Evolutionary conservation across 257 asterid species (phyloP), one percentile per base, ranked within the genome.

Genomic region (Apocynum venetum): DNA sequence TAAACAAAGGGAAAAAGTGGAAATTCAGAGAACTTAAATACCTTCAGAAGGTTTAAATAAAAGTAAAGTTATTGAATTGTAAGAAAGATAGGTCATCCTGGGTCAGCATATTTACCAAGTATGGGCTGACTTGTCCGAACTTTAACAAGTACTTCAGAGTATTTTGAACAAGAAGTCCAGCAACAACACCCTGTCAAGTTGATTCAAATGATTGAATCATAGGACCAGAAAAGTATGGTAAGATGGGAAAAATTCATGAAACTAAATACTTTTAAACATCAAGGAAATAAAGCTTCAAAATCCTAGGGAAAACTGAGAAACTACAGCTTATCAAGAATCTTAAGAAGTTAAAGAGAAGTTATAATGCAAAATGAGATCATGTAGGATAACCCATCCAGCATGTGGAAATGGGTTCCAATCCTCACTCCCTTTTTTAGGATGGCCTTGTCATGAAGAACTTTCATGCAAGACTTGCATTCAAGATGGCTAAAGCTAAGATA

Each of bases 131-230:
- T 74, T 82, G 91, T 78, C 99, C 98, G 76, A 95, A 95, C 82
- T 95, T 86, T 76, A 95, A 87, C 89, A 95, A 87, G 85, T 90
- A 95, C 79, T 95, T 95, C 46, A 95, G 96, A 20, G 99, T 88
- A 84, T 95, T 95, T 82, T 95, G 99, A 79, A 95, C 97, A 76
- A 95, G 94, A 76, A 95, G 93, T 66, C 99, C 99, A 43, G 99
- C 99, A 77, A 95, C 97, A 89, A 95, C 85, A 76, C 99, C 99
- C 99, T 95, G 77, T 78, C 82, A 87, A 79, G 79, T 65, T 71
- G 73, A 83, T 79, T 77, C 63, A 76, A 9, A 36, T 52, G 46
- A 76, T 73, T 73, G 48, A 83, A 76, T 11, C 49, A 73, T 46
- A 72, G 65, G 38, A 63, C 31, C 79, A 35, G 61, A 71, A 36